Base-by-base conservation (phyloP, 2,329 filamentous ascomycete genomes). In the Aspergillus hiratsukae region DNA sequence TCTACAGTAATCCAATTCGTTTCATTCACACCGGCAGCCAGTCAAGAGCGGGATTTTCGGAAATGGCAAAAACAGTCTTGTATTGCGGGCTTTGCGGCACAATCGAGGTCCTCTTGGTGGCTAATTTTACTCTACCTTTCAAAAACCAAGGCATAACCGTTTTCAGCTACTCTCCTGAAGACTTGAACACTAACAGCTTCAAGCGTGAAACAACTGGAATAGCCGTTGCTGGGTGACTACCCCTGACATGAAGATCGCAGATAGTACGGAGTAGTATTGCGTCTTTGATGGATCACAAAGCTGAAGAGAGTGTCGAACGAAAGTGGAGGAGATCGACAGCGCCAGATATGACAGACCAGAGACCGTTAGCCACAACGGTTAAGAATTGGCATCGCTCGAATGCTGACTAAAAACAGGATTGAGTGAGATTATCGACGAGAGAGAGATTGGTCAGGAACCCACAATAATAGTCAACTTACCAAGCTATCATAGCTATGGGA, bases 341-440 rank as follows among this genome's bases (percentile, higher is more conserved):
- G 29, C 54, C 54, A 63, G 41, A 51, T 19, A 40, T 27, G 51
- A 54, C 53, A 51, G 57, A 53, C 48, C 49, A 55, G 51, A 49
- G 53, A 59, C 60, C 56, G 61, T 63, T 63, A 49, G 31, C 31
- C 31, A 37, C 48, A 49, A 54, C 59, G 50, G 57, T 63, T 62
- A 46, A 51, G n/a, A 45, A 55, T 52, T 52, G 23, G 27, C 25
- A 11, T 51, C 29, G 41, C 48, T 56, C 51, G 57, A 46, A 46
- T 45, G 11, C 21, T 46, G 43, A 14, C 56, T 58, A 54, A 56
- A 28, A 37, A 17, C 28, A 35, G 52, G 9, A 27, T 45, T 31
- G 31, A 52, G 29, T 31, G 21, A 23, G 37, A 31, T 25, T 53
- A 53, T 50, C 28, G 48, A 48, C 21, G 45, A 35, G 43, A 49